Evolutionary conservation across 73 alveolate species (phyloP), one percentile per base, ranked within the genome.

Genomic region (Paraurostyla sp.): DNA sequence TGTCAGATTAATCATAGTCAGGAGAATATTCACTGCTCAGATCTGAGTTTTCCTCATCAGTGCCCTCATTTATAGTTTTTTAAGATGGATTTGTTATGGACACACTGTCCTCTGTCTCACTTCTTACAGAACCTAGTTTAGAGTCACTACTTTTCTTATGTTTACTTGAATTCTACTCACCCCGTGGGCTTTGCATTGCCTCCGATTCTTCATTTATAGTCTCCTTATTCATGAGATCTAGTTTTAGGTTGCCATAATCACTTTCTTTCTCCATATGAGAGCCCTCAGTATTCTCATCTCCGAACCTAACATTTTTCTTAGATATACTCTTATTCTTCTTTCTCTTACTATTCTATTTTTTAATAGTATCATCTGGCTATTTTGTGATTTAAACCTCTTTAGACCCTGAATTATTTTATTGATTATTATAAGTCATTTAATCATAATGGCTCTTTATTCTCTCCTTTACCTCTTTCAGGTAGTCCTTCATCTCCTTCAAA

Each of bases 401-500:
- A 52, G 11, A 9, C 22, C 69, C 69, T 9, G 36, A 13, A 13
- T 18, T 6, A 52, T 35, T 52, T n/a, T 52, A 35, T 18, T 52
- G 13, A 52, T n/a, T 11, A 52, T 52, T n/a, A 11, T 11, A 23
- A 4, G 22, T 38, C 82, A 65, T 18, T 22, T 32, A 65, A 36
- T 65, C 82, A 38, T 65, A 65, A 38, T 65, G 82, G 1, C 41
- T 65, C 1, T 22, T 7, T n/a, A 73, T 13, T 25, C 54, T 42
- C 6, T 73, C 86, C 32, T 73, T 2, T 7, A 73, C 42, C 29
- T 73, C 71, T 73, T 46, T 48, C 51, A 73, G 27, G 33, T 73
- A 73, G 86, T 73, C 86, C 33, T 73, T 73, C 65, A 73, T 49
- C 29, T 73, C 71, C 32, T 48, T 32, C 68, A 48, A 16, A 7